phyloP scores from a whole-genome alignment of 2,329 filamentous ascomycete genomes.

The Xylaria sp. region DNA sequence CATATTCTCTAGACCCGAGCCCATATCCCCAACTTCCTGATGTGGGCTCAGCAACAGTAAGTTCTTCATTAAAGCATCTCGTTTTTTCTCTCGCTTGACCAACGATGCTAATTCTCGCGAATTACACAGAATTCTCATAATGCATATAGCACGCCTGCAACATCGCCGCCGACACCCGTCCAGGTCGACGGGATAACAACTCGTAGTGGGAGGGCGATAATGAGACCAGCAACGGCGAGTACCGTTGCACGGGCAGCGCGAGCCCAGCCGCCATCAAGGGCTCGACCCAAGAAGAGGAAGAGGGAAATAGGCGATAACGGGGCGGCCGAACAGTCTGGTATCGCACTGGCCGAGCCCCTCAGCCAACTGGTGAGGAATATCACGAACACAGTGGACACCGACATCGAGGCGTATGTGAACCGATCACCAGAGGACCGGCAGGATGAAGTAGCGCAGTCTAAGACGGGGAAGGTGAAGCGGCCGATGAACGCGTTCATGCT shows the following conservation, averaged over 20 bases:
- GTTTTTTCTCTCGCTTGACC: background rate
- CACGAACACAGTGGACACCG: conserved; percentile 66
- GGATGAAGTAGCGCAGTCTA: conserved; percentile 71
- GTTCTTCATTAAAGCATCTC: conserved; percentile 12
- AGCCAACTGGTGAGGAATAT: conserved; percentile 72
- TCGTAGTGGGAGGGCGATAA: conserved; percentile 45
- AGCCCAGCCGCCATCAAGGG: conserved; percentile 44
- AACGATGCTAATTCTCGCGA: conserved; percentile 3
- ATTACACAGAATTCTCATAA: conserved; percentile 38
- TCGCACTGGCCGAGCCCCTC: conserved; percentile 68
- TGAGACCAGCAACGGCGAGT: conserved; percentile 31
- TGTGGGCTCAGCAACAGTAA: conserved; percentile 34
- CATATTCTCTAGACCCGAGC: conserved; percentile 36
- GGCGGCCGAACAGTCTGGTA: conserved; percentile 42
- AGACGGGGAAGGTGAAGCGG: conserved; percentile 78
- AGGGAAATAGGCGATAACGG: conserved; percentile 50
- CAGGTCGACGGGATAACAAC: conserved; percentile 46
- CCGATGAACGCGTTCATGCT: conserved; percentile 99
- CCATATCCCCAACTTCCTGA: conserved; percentile 40
- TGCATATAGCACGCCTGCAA: conserved; percentile 57
- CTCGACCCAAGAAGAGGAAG: conserved; percentile 50
- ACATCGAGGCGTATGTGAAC: conserved; percentile 83
- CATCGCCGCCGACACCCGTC: conserved; percentile 55
- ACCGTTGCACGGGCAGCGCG: conserved; percentile 40
- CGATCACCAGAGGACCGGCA: conserved; percentile 69